A percentile compares a stretch with the other conserved stretches of the same genome.
Evolutionary conservation across 2,329 filamentous ascomycete species (phyloP).

Genomic region (Talaromyces albobiverticillius): DNA sequence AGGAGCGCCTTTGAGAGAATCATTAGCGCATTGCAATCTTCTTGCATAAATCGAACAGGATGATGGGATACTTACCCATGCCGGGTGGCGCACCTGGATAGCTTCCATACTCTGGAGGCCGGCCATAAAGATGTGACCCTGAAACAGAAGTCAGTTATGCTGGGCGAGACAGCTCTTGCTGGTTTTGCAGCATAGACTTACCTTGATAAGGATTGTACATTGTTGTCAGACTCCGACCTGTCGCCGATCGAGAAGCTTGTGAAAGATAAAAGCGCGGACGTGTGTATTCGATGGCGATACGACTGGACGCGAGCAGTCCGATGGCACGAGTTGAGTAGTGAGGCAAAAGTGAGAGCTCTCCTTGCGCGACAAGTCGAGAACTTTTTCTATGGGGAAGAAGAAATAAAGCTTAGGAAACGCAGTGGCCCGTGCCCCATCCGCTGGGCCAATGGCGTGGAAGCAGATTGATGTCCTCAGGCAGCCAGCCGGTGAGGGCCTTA

Average conservation of each 20-base stretch:
- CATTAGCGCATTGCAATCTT: neutral
- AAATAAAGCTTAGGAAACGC: neutral
- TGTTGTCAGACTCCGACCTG: conserved; percentile 11
- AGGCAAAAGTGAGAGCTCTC: no score
- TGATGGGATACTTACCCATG: conserved; percentile 62
- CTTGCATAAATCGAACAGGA: neutral
- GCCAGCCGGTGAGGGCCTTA: no score
- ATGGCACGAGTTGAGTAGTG: no score
- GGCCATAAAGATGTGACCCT: conserved; percentile 62
- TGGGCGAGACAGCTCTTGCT: neutral
- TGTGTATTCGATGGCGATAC: no score
- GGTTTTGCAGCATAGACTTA: conserved; percentile 21
- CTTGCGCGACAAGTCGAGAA: no score
- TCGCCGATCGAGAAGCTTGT: neutral
- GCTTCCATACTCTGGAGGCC: conserved; percentile 68
- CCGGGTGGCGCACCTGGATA: conserved; percentile 76
- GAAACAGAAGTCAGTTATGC: conserved; percentile 15
- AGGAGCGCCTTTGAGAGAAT: conserved; percentile 55
- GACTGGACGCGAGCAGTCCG: no score
- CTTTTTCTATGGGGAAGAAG: neutral
- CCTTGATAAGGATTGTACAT: conserved; percentile 48
- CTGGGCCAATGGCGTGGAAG: neutral
- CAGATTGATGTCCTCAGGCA: neutral
- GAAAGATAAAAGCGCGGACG: no score
- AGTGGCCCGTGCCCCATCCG: neutral